phyloP scores from a whole-genome alignment of 192 early-diverging fungal species.

The Backusella mclennaniae region DNA sequence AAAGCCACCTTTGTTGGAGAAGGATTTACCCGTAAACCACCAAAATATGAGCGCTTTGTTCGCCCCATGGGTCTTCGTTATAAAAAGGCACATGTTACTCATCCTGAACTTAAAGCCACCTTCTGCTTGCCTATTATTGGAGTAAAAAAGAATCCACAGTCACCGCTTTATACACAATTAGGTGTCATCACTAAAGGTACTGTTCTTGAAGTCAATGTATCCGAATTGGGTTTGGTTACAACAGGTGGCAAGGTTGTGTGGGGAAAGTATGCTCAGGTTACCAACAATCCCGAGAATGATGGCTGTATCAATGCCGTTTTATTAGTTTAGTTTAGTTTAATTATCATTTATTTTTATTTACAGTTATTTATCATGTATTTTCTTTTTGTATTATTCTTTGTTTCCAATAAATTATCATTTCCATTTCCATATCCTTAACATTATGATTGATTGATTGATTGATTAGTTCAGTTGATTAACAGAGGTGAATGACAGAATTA shows the following conservation, averaged over 20 bases:
- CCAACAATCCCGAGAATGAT: conserved; percentile 94
- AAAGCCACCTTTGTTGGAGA: conserved; percentile 99
- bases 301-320: conserved; percentile 94
- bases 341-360: not conserved
- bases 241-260: conserved; percentile 98
- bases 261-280: conserved; percentile 95
- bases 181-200: conserved; percentile 99
- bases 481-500: no score
- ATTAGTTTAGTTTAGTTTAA: conserved; percentile 64
- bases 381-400: not conserved
- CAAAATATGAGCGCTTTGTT: conserved; percentile 99
- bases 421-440: not conserved
- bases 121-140: conserved; percentile 96
- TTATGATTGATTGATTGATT: not conserved
- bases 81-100: conserved; percentile 99
- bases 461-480: no score
- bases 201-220: conserved; percentile 84
- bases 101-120: conserved; percentile 96
- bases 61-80: conserved; percentile 96
- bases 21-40: conserved; percentile 98
- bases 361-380: not conserved
- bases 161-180: conserved; percentile 93
- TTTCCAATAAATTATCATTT: conserved; percentile 5
- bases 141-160: conserved; percentile 98
- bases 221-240: conserved; percentile 95